These are phyloP conservation scores for Trametes polyzona DNA, from an alignment of 1,284 basidiomycete species.

Conservation along the genomic window DNA sequence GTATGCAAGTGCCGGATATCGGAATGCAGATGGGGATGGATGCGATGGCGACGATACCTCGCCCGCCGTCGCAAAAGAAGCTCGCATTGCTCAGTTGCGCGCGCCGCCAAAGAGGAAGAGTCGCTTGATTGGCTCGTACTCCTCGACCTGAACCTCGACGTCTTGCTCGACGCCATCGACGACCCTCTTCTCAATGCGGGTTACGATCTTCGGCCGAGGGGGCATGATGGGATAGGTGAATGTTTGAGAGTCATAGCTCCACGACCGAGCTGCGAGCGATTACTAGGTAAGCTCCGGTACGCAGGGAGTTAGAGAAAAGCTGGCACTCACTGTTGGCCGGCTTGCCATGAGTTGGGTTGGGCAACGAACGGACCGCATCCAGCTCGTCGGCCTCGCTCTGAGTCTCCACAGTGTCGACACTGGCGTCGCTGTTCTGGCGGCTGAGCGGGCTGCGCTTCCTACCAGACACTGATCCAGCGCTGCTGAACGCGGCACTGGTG, in stretches of 20 bases:
- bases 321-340: slow-evolving; percentile 38
- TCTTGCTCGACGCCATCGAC: slow-evolving; percentile 57
- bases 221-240: slow-evolving; percentile 69
- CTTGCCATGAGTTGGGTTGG: slow-evolving; percentile 29
- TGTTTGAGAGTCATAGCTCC: slow-evolving; percentile 68
- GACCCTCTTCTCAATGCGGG: slow-evolving; percentile 47
- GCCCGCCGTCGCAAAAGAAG: slow-evolving; percentile 12
- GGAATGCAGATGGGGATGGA: background rate
- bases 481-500: slow-evolving; percentile 18
- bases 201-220: slow-evolving; percentile 56
- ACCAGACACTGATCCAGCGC: slow-evolving; percentile 13
- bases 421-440: slow-evolving; percentile 39
- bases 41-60: slow-evolving; percentile 22
- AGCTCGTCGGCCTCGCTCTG: slow-evolving; percentile 44
- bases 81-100: slow-evolving; percentile 15
- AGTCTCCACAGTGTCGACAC: slow-evolving; percentile 29
- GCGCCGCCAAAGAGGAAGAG: slow-evolving; percentile 53
- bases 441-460: slow-evolving; percentile 45
- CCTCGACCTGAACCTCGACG: slow-evolving; percentile 55
- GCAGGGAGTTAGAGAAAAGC: too few species aligned
- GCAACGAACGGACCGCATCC: slow-evolving; percentile 21
- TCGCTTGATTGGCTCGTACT: slow-evolving; percentile 48
- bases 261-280: slow-evolving; percentile 54
- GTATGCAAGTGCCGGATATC: slow-evolving; percentile 11
- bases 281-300: too few species aligned